phyloP scores from a whole-genome alignment of 1,139 yeast genomes.

The Suhomyces panamericanus region DNA sequence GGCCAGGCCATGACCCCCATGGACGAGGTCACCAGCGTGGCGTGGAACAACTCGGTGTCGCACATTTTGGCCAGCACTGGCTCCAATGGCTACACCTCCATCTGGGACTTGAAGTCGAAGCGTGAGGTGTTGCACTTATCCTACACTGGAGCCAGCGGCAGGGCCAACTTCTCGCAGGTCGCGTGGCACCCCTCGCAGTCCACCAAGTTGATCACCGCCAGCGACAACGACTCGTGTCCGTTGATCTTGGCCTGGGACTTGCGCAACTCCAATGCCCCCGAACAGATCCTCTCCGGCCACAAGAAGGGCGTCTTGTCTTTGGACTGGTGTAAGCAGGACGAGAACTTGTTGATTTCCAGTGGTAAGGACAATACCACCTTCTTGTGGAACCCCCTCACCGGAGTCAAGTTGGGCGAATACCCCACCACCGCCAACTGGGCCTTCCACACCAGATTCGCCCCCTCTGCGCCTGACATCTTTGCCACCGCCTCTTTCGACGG shows the following conservation, averaged over 20 bases:
- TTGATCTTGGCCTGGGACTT: constrained; percentile 90
- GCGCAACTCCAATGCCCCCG: constrained; percentile 90
- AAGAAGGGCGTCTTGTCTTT: constrained; percentile 83
- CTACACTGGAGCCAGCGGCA: constrained; percentile 55
- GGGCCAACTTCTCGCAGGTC: constrained; percentile 66
- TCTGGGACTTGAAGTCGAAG: constrained; percentile 90
- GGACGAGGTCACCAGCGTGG: constrained; percentile 77
- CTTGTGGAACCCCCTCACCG: constrained; percentile 85
- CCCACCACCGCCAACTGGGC: constrained; percentile 96
- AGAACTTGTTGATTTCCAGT: constrained; percentile 73
- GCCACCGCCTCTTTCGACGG: constrained; percentile 95
- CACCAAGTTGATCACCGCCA: constrained; percentile 84
- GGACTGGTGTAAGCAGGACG: constrained; percentile 92
- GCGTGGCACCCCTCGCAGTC: constrained; percentile 87
- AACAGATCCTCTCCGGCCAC: constrained; percentile 73
- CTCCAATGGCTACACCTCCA: constrained; percentile 77
- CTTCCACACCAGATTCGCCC: constrained; percentile 84
- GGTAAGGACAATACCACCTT: constrained; percentile 89
- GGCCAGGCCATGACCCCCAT: constrained; percentile 80
- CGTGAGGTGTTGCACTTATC: constrained; percentile 85
- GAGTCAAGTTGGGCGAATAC: constrained; percentile 75
- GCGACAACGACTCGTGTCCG: constrained; percentile 79
- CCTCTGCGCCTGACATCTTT: constrained; percentile 82
- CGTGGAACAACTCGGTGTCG: constrained; percentile 86
- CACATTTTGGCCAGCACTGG: constrained; percentile 94